Evolutionary conservation across 495 filamentous ascomycete species (phyloP).

Genomic region (Umbilicaria muhlenbergii): DNA sequence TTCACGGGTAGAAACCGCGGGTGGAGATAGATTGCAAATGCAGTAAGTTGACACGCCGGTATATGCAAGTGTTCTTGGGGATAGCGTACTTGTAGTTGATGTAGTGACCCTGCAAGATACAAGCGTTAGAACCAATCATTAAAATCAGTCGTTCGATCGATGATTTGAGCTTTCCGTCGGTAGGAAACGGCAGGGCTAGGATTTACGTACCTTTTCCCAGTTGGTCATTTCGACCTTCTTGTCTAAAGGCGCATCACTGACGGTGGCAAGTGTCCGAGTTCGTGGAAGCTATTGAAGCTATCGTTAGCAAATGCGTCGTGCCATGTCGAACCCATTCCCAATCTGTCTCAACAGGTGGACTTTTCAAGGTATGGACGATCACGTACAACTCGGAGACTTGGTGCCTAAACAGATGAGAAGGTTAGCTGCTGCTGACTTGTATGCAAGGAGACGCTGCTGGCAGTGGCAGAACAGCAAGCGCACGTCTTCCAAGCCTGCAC

Average conservation of each 20-base stretch:
- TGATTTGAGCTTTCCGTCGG: slow-evolving; percentile 3
- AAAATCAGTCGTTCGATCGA: slow-evolving; percentile 9
- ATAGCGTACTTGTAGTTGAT: slow-evolving; percentile 57
- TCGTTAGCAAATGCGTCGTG: slow-evolving; percentile 11
- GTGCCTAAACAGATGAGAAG: slow-evolving; percentile 15
- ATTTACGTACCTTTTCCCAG: slow-evolving; percentile 43
- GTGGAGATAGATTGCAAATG: neutral
- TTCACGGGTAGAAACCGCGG: neutral
- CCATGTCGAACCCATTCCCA: neutral
- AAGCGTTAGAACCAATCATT: neutral
- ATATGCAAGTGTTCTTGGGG: neutral
- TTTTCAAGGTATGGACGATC: neutral
- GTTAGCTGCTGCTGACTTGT: slow-evolving; percentile 6
- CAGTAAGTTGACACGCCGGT: neutral
- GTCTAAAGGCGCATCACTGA: slow-evolving; percentile 45
- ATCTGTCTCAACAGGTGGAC: neutral
- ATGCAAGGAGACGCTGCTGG: slow-evolving; percentile 14
- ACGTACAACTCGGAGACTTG: slow-evolving; percentile 40
- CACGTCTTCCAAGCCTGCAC: neutral
- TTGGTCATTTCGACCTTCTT: slow-evolving; percentile 74
- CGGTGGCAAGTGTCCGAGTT: slow-evolving; percentile 44
- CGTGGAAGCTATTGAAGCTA: slow-evolving; percentile 26
- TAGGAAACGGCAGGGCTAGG: neutral
- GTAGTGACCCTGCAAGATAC: slow-evolving; percentile 43
- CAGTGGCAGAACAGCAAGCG: neutral